Conservation (phyloP, 31 red algal species). For the Odonthalia washingtoniensis region DNA sequence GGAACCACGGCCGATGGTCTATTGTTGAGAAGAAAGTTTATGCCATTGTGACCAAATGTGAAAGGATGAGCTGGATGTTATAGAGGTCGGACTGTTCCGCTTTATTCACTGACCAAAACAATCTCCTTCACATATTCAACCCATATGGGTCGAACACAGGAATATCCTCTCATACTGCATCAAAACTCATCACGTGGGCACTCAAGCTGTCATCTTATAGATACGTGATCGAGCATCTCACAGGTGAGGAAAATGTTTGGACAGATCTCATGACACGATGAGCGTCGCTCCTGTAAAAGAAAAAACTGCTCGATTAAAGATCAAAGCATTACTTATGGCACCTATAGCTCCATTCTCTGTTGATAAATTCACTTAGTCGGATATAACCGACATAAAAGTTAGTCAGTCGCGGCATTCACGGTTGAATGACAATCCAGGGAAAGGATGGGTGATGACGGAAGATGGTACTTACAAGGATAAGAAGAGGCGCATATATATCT, state of each 20-base stretch:
- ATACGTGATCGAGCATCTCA: constrained; percentile 30
- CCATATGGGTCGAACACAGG: constrained; percentile 3
- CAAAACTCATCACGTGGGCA: constrained; percentile 39
- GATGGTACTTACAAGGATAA: background rate
- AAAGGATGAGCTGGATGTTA: constrained; percentile 33
- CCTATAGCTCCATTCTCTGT: too few relatives aligned
- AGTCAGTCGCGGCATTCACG: background rate
- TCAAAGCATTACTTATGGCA: too few relatives aligned
- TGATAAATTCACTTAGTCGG: too few relatives aligned
- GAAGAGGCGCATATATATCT: constrained; percentile 9
- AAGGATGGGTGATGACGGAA: background rate
- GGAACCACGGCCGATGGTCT: constrained; percentile 8
- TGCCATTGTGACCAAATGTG: constrained; percentile 27
- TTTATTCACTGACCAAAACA: constrained; percentile 22
- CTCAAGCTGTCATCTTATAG: constrained; percentile 14
- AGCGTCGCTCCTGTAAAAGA: too few relatives aligned
- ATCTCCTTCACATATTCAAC: constrained; percentile 19
- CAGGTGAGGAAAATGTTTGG: background rate
- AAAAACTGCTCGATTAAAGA: too few relatives aligned
- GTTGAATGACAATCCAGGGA: background rate
- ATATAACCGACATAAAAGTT: constrained; percentile 5
- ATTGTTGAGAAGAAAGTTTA: constrained; percentile 55
- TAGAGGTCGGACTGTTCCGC: background rate
- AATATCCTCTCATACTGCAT: constrained; percentile 5
- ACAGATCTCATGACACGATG: too few relatives aligned